Evolutionary conservation across 2,329 filamentous ascomycete species (phyloP), one percentile per base, ranked within the genome.

Genomic region (Diplodia intermedia): DNA sequence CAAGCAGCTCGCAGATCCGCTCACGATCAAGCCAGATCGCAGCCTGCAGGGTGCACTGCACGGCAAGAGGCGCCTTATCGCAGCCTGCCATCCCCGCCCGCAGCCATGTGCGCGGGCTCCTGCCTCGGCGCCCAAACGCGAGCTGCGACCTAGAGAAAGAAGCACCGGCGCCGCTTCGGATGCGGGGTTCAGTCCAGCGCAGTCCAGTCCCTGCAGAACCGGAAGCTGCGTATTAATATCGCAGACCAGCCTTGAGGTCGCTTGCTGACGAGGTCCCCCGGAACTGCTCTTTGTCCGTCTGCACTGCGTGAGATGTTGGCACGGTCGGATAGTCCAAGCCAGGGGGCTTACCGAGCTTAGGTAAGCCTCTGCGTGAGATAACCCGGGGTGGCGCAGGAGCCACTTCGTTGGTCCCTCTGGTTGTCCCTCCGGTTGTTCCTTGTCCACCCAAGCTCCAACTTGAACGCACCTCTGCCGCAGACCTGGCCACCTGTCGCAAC

Each of bases 21-120:
- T 49, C 26, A 33, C 40, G 38, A 52, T 38, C 60, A 63, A 52
- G 60, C 60, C 60, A 63, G 43, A 63, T 63, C 60, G 60, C 60
- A 26, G 33, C 18, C 43, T 52, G 60, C 60, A 61, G 26, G 33
- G n/a, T 12, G 53, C 31, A 36, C 53, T 23, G 36, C 57, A 12
- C 40, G 36, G 26, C 43, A 31, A 50, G 43, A 9, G 43, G 29
- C 40, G 29, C 4, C 60, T 38, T 52, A 63, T 63, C 60, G 60
- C 31, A 8, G 57, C 40, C 12, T 33, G 40, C 26, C 56, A 18
- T 4, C 33, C 14, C 31, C 18, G 38, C 38, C 33, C 15, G 55
- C 36, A 12, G 18, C 12, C 26, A 18, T 50, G 57, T 38, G 38
- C 20, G 26, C 36, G n/a, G 38, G n/a, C 9, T 26, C n/a, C 9